A percentile compares a stretch with the other conserved stretches of the same genome.
Conservation (phyloP, 805 yeast species). For the Jamesozyma spencerorum region DNA sequence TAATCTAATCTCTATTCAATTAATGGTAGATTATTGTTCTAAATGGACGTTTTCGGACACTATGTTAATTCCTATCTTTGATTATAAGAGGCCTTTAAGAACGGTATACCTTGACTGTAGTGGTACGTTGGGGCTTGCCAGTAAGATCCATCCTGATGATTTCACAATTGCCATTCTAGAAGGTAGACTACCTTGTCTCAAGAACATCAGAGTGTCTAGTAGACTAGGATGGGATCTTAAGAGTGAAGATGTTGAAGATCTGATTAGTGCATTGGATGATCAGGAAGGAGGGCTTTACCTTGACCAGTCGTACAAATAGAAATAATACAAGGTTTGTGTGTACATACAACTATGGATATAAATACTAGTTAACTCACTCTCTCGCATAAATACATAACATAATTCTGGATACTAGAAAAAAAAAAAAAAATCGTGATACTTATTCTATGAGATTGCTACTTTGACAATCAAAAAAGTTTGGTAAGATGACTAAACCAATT, state of each 20-base stretch:
- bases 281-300: slow-evolving; percentile 65
- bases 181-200: slow-evolving; percentile 59
- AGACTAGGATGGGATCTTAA: slow-evolving; percentile 79
- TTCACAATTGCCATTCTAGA: slow-evolving; percentile 77
- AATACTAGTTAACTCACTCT: too few species aligned
- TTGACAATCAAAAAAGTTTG: too few species aligned
- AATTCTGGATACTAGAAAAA: too few species aligned
- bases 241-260: slow-evolving; percentile 50
- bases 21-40: slow-evolving; percentile 70
- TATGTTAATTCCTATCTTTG: slow-evolving; percentile 23
- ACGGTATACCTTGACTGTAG: slow-evolving; percentile 69
- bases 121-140: slow-evolving; percentile 77
- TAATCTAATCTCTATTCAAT: slow-evolving; percentile 47
- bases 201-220: slow-evolving; percentile 56
- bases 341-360: too few species aligned
- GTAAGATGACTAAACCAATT: slow-evolving; percentile 8
- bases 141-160: slow-evolving; percentile 81
- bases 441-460: too few species aligned
- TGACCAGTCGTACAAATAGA: not conserved
- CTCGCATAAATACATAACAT: not conserved
- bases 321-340: not conserved
- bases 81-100: slow-evolving; percentile 34
- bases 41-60: slow-evolving; percentile 44
- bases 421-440: too few species aligned
- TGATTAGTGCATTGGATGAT: slow-evolving; percentile 63